Conservation (phyloP, 1,284 basidiomycete genomes). For the Fistulina hepatica region DNA sequence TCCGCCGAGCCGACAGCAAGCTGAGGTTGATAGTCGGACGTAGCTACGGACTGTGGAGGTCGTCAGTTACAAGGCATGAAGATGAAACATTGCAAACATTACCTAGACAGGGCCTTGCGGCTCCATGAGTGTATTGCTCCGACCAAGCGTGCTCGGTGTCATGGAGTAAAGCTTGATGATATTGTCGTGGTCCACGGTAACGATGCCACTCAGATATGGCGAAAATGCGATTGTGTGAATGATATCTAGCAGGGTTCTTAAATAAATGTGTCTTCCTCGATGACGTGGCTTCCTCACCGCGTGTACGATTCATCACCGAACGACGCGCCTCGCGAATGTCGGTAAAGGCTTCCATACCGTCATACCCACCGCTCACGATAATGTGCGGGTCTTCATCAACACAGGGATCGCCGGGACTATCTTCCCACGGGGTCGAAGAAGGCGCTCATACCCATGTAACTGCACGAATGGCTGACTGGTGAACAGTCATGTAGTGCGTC, state of each 20-base stretch:
- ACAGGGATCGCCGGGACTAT: slow-evolving; percentile 34
- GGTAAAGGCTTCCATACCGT: slow-evolving; percentile 62
- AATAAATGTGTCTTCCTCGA: background rate
- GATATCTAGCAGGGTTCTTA: slow-evolving; percentile 44
- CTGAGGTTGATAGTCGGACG: slow-evolving; percentile 82
- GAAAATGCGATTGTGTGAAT: slow-evolving; percentile 58
- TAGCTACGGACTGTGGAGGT: slow-evolving; percentile 45
- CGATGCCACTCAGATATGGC: slow-evolving; percentile 49
- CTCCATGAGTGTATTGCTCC: slow-evolving; percentile 62
- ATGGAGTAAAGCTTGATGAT: slow-evolving; percentile 63
- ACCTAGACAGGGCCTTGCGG: slow-evolving; percentile 77
- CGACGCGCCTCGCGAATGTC: slow-evolving; percentile 62
- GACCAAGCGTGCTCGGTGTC: slow-evolving; percentile 60
- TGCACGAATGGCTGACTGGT: slow-evolving; percentile 71
- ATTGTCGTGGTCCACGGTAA: slow-evolving; percentile 72
- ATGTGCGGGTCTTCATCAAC: slow-evolving; percentile 53
- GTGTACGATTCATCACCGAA: slow-evolving; percentile 60
- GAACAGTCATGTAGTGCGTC: slow-evolving; percentile 57
- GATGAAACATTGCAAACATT: slow-evolving; percentile 15
- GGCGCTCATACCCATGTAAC: slow-evolving; percentile 66
- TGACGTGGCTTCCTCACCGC: no score
- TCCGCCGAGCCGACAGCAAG: slow-evolving; percentile 74
- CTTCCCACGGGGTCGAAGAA: no score
- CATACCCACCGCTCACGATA: slow-evolving; percentile 65
- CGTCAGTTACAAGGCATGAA: slow-evolving; percentile 2